Evolutionary conservation across 768 basidiomycete species (phyloP).

Genomic region (Xanthoconium purpureum): DNA sequence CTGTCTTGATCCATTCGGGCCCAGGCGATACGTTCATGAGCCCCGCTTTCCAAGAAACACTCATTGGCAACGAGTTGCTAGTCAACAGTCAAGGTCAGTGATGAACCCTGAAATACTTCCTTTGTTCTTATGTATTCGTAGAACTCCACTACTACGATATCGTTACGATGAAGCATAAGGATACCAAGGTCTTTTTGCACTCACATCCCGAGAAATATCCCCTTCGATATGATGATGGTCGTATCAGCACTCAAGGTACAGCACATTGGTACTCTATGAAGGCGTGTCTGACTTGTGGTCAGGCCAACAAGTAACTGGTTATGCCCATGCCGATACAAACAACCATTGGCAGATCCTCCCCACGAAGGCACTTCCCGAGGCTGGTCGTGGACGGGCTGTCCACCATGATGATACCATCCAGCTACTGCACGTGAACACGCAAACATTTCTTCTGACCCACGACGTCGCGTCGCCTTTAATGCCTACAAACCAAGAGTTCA

Average conservation of each 20-base stretch:
- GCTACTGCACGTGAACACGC: constrained; percentile 82
- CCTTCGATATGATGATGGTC: constrained; percentile 90
- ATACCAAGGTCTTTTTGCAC: constrained; percentile 90
- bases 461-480: constrained; percentile 96
- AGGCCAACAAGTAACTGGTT: constrained; percentile 97
- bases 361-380: constrained; percentile 91
- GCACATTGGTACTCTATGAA: neutral
- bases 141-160: constrained; percentile 94
- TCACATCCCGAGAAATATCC: constrained; percentile 92
- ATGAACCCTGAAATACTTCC: neutral
- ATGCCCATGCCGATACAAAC: constrained; percentile 90
- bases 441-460: constrained; percentile 84
- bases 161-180: constrained; percentile 84
- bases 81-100: constrained; percentile 83
- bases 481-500: constrained; percentile 99
- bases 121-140: constrained; percentile 32
- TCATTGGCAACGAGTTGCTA: constrained; percentile 87
- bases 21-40: constrained; percentile 97
- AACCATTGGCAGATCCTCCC: constrained; percentile 96
- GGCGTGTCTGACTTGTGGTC: neutral
- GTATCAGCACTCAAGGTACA: constrained; percentile 87
- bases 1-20: constrained; percentile 82
- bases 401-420: constrained; percentile 88
- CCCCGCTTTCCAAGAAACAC: constrained; percentile 95
- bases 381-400: constrained; percentile 88